Evolutionary conservation across 2,329 filamentous ascomycete species (phyloP).

Genomic region (Aspergillus sp.): DNA sequence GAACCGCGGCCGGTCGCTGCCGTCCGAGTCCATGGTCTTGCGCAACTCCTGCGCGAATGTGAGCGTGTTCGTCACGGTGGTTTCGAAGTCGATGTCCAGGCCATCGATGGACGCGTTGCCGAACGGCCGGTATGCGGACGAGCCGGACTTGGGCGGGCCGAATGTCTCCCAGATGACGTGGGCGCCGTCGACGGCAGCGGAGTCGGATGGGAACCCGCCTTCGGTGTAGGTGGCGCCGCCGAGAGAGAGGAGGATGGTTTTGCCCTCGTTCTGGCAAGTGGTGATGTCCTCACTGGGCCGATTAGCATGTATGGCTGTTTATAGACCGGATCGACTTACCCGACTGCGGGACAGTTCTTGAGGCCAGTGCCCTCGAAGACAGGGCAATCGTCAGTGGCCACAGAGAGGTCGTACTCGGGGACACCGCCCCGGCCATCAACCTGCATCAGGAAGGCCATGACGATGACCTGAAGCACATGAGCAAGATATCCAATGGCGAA

Average conservation of each 20-base stretch:
- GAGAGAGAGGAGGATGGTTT: conserved; percentile 63
- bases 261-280: conserved; percentile 55
- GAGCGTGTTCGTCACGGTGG: conserved; percentile 48
- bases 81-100: conserved; percentile 69
- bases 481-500: neutral
- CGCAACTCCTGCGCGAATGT: conserved; percentile 53
- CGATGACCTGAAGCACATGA: conserved; percentile 44
- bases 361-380: conserved; percentile 50
- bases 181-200: conserved; percentile 48
- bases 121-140: conserved; percentile 53
- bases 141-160: conserved; percentile 44
- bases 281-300: conserved; percentile 36
- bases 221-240: conserved; percentile 63
- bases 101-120: conserved; percentile 58
- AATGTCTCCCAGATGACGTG: conserved; percentile 62
- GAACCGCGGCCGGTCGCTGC: conserved; percentile 46
- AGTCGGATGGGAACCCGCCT: conserved; percentile 51
- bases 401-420: conserved; percentile 55
- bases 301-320: neutral
- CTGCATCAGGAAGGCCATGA: conserved; percentile 53
- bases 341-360: conserved; percentile 55
- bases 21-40: conserved; percentile 43
- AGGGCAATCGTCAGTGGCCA: conserved; percentile 53
- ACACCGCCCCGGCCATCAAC: conserved; percentile 44
- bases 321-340: no score